phyloP scores from a whole-genome alignment of 495 filamentous ascomycete genomes.

The Hypoxylon subgilvum region DNA sequence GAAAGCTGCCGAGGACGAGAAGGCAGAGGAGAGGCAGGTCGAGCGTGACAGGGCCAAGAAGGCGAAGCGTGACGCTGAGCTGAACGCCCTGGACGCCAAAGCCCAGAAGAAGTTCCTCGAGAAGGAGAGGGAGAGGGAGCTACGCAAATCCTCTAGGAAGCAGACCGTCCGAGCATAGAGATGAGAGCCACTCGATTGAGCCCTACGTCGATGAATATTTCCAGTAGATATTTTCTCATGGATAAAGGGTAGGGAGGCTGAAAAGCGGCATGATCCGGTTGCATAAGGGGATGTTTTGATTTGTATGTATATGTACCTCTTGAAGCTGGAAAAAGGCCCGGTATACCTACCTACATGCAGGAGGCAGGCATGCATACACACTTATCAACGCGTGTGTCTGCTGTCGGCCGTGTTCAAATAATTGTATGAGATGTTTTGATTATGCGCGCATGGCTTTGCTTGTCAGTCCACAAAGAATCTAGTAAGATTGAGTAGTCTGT shows the following conservation, averaged over 20 bases:
- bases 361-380: background rate
- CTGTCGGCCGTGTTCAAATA: constrained; percentile 17
- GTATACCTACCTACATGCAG: too few relatives aligned
- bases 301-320: constrained; percentile 22
- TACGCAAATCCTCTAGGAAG: constrained; percentile 75
- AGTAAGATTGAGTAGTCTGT: too few relatives aligned
- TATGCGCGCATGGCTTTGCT: constrained; percentile 1
- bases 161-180: constrained; percentile 57
- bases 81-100: constrained; percentile 85
- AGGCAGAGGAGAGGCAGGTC: constrained; percentile 82
- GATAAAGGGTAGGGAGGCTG: background rate
- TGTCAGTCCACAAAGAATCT: background rate
- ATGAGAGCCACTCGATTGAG: background rate
- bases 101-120: constrained; percentile 96
- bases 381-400: constrained; percentile 6
- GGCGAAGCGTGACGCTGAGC: constrained; percentile 83
- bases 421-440: constrained; percentile 1
- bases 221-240: background rate
- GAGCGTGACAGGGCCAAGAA: constrained; percentile 87
- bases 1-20: constrained; percentile 85
- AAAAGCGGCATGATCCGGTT: background rate
- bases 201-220: background rate
- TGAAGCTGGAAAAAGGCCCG: background rate
- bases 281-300: background rate
- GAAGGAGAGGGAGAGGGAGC: constrained; percentile 83